phyloP scores from a whole-genome alignment of 2,329 filamentous ascomycete genomes.

The Simplicillium aogashimaense region DNA sequence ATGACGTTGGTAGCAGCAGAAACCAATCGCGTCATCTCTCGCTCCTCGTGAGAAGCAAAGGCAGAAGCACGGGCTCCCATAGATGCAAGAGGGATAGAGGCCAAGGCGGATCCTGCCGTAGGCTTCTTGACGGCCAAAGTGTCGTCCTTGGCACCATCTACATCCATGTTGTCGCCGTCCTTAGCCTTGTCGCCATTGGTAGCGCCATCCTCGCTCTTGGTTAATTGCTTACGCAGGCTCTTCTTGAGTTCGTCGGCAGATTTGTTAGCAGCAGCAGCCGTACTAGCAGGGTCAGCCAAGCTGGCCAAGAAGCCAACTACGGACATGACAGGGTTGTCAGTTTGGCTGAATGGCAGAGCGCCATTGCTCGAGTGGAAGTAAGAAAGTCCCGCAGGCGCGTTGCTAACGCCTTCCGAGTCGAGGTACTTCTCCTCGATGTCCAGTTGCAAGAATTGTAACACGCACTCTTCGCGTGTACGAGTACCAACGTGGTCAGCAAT shows the following conservation, averaged over 20 bases:
- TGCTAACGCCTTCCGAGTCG: slow-evolving; percentile 55
- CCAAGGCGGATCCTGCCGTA: slow-evolving; percentile 39
- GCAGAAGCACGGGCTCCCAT: slow-evolving; percentile 79
- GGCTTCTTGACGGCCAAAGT: slow-evolving; percentile 38
- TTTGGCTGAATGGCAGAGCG: slow-evolving; percentile 79
- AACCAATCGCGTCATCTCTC: slow-evolving; percentile 89
- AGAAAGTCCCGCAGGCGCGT: slow-evolving; percentile 46
- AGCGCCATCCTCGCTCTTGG: slow-evolving; percentile 21
- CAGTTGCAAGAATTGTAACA: slow-evolving; percentile 89
- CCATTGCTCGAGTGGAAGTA: slow-evolving; percentile 66
- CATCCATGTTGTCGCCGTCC: slow-evolving; percentile 56
- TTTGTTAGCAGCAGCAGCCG: slow-evolving; percentile 80
- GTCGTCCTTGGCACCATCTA: slow-evolving; percentile 30
- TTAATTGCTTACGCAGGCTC: slow-evolving; percentile 65
- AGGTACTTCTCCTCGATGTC: slow-evolving; percentile 98
- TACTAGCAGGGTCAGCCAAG: slow-evolving; percentile 80
- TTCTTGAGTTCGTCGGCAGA: slow-evolving; percentile 80
- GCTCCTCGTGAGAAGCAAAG: slow-evolving; percentile 90
- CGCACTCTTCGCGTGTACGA: slow-evolving; percentile 88
- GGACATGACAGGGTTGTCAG: slow-evolving; percentile 93
- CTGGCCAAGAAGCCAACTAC: slow-evolving; percentile 91
- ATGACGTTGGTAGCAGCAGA: slow-evolving; percentile 87
- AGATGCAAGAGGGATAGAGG: slow-evolving; percentile 75
- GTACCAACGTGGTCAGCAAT: slow-evolving; percentile 89
- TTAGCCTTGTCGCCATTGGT: slow-evolving; percentile 45